These are phyloP conservation scores for Solanum sejunctum DNA, from an alignment of 257 asterid genomes.

Conservation along the genomic window DNA sequence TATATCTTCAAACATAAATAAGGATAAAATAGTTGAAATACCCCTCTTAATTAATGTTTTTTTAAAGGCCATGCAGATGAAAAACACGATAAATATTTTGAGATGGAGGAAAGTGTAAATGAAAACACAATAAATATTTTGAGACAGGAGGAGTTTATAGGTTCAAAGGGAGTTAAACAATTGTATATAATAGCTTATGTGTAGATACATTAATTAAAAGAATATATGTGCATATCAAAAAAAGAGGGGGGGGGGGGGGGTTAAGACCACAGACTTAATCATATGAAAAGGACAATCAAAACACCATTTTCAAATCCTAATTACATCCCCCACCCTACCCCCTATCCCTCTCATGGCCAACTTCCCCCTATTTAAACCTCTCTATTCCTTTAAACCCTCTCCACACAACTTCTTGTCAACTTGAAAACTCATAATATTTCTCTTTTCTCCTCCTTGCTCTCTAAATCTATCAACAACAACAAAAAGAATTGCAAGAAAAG, in stretches of 20 bases:
- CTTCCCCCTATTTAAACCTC: constrained; percentile 50
- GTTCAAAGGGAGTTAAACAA: not conserved
- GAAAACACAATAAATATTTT: not conserved
- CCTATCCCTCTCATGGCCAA: constrained; percentile 14
- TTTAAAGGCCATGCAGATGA: not conserved
- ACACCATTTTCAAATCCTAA: constrained; percentile 35
- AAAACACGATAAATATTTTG: not conserved
- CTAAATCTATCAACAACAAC: not conserved
- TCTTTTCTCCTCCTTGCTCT: constrained; percentile 11
- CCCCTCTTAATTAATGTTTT: not conserved
- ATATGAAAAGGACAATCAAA: constrained; percentile 23
- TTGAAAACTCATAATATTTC: not conserved
- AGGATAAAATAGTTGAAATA: not conserved
- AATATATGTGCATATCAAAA: not conserved
- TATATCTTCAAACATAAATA: too few relatives aligned
- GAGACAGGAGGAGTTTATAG: not conserved
- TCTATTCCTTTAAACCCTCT: constrained; percentile 47
- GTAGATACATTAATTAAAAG: not conserved
- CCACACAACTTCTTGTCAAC: constrained; percentile 40
- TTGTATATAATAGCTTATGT: not conserved
- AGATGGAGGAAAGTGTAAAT: not conserved
- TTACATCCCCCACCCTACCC: constrained; percentile 17
- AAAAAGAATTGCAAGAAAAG: not conserved
- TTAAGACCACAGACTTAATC: constrained; percentile 1
- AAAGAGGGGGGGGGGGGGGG: not conserved